These are phyloP conservation scores for Candida vaughaniae DNA, from an alignment of 805 yeast species.

Conservation along the genomic window DNA sequence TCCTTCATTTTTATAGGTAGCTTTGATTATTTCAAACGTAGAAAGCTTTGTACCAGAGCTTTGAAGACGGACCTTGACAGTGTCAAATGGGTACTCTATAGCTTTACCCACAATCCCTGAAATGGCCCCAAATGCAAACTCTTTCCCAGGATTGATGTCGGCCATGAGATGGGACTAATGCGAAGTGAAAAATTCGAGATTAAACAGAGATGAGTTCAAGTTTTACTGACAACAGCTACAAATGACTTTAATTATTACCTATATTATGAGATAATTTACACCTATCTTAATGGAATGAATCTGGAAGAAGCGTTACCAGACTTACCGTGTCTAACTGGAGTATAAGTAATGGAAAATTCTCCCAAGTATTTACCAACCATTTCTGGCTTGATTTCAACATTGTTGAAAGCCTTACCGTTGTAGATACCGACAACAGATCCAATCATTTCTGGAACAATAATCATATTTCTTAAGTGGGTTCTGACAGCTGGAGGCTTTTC, in stretches of 20 bases:
- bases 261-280: slow-evolving; percentile 7
- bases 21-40: slow-evolving; percentile 62
- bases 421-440: slow-evolving; percentile 98
- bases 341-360: slow-evolving; percentile 99
- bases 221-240: background rate
- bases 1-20: slow-evolving; percentile 71
- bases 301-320: slow-evolving; percentile 82
- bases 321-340: slow-evolving; percentile 99
- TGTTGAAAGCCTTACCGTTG: slow-evolving; percentile 99
- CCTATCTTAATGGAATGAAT: slow-evolving; percentile 65
- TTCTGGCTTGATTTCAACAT: slow-evolving; percentile 98
- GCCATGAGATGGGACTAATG: slow-evolving; percentile 2
- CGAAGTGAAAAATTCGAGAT: background rate
- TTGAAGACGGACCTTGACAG: slow-evolving; percentile 84
- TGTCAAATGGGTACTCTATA: slow-evolving; percentile 90
- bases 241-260: background rate
- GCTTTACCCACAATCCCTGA: slow-evolving; percentile 84
- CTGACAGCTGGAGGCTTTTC: slow-evolving; percentile 98
- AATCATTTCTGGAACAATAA: slow-evolving; percentile 99
- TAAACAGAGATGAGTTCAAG: background rate
- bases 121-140: slow-evolving; percentile 49
- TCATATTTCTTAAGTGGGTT: slow-evolving; percentile 99
- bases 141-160: slow-evolving; percentile 25
- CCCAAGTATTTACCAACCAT: slow-evolving; percentile 99
- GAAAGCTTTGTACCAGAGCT: slow-evolving; percentile 48